Evolutionary conservation across 2,329 filamentous ascomycete species (phyloP), one percentile per base, ranked within the genome.

Genomic region (Cordyceps cicadae): DNA sequence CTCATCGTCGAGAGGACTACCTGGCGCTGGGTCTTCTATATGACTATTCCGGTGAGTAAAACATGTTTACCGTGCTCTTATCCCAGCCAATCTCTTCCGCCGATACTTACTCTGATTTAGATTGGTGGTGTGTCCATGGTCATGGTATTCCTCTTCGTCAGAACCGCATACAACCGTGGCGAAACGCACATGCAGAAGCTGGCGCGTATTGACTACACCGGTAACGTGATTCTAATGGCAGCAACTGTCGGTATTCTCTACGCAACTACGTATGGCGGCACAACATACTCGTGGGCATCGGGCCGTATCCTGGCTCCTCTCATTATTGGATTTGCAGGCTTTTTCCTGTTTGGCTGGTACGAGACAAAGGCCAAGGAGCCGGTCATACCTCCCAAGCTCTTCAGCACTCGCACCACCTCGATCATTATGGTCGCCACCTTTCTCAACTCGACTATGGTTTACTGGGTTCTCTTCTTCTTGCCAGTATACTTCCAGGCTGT

Each of bases 11-110:
- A 67, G 26, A 62, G 59, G 5, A 58, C 59, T 7, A 66, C 66
- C 7, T 78, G 75, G 75, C 67, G 73, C 7, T 77, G 73, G 71
- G 67, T 74, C 37, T 81, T 81, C 59, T 77, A 72, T 58, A 63
- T 77, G 41, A 75, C 74, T 62, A 64, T 76, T 24, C 69, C 68
- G 21, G 64, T 71, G 29, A 29, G 29, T 29, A 29, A 29, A 29
- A 29, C 26, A 29, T 29, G 26, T 29, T 29, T n/a, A n/a, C n/a
- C n/a, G n/a, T n/a, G n/a, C n/a, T n/a, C n/a, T n/a, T n/a, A n/a
- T n/a, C n/a, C n/a, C n/a, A n/a, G n/a, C n/a, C n/a, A n/a, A n/a
- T n/a, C n/a, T 8, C 5, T 7, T 29, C 3, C 29, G 5, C 5
- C 29, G 6, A 29, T 29, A 5, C 29, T 29, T 1, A 29, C 29